These are phyloP conservation scores for Chiua sp. DNA, from an alignment of 1,284 basidiomycete genomes.

Conservation along the genomic window DNA sequence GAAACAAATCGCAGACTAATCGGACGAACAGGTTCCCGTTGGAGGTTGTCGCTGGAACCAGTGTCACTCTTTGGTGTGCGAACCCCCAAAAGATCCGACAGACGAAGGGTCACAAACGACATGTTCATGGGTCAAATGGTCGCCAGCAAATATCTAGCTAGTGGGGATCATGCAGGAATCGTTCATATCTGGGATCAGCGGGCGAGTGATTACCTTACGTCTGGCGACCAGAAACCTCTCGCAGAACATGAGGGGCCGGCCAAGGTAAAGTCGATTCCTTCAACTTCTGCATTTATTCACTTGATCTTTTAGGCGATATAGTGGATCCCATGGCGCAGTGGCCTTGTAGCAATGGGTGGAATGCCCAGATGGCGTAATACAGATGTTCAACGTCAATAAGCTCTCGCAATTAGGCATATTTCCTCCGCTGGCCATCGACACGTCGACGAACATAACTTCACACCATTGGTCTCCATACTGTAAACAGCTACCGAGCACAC, in stretches of 20 bases:
- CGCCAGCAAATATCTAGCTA: conserved; percentile 46
- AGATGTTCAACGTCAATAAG: conserved; percentile 70
- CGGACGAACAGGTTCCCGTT: conserved; percentile 39
- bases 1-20: conserved; percentile 41
- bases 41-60: conserved; percentile 50
- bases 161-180: conserved; percentile 46
- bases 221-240: conserved; percentile 41
- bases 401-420: conserved; percentile 39
- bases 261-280: conserved; percentile 48
- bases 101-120: conserved; percentile 43
- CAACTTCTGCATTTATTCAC: not conserved
- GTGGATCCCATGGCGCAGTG: conserved; percentile 92
- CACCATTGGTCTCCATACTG: conserved; percentile 87
- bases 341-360: conserved; percentile 86
- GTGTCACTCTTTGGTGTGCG: conserved; percentile 48
- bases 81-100: conserved; percentile 31
- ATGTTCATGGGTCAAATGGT: conserved; percentile 54
- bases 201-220: conserved; percentile 38
- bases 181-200: conserved; percentile 54
- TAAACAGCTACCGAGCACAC: conserved; percentile 89
- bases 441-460: conserved; percentile 75
- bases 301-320: conserved; percentile 68
- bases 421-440: conserved; percentile 42
- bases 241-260: conserved; percentile 61
- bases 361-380: conserved; percentile 76